phyloP scores from a whole-genome alignment of 2,329 filamentous ascomycete species.

The Curvularia lunata region DNA sequence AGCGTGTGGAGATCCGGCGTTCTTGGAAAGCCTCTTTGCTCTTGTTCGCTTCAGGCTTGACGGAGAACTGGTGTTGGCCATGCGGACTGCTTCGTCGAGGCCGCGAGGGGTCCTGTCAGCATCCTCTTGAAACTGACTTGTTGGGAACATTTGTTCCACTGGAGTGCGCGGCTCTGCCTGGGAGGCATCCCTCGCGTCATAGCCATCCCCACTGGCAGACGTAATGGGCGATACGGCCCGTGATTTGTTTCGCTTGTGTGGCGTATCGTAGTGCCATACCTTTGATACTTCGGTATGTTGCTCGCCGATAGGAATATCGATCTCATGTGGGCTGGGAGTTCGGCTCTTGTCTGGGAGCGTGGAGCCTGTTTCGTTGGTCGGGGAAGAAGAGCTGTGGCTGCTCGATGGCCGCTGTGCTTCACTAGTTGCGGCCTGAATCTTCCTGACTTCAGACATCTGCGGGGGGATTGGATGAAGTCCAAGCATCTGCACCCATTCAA shows the following conservation, averaged over 20 bases:
- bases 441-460: constrained; percentile 55
- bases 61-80: constrained; percentile 41
- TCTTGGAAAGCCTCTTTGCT: constrained; percentile 48
- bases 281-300: constrained; percentile 56
- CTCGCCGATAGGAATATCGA: constrained; percentile 69
- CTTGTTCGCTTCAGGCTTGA: constrained; percentile 46
- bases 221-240: constrained; percentile 45
- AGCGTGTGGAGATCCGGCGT: constrained; percentile 37
- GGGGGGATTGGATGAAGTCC: constrained; percentile 69
- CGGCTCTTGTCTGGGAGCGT: constrained; percentile 48
- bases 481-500: constrained; percentile 90
- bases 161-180: constrained; percentile 25
- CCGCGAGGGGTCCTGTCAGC: constrained; percentile 44
- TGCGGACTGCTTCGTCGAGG: constrained; percentile 46
- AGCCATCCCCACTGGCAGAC: constrained; percentile 47
- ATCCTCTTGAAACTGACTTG: constrained; percentile 25
- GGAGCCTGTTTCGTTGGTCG: constrained; percentile 46
- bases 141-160: constrained; percentile 22
- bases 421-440: constrained; percentile 60
- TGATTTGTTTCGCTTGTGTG: constrained; percentile 38
- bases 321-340: constrained; percentile 58
- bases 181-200: constrained; percentile 19
- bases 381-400: constrained; percentile 62
- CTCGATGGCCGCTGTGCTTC: constrained; percentile 50
- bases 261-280: constrained; percentile 52